phyloP scores from a whole-genome alignment of 2,329 filamentous ascomycete genomes.

The Aspergillus neoniger region DNA sequence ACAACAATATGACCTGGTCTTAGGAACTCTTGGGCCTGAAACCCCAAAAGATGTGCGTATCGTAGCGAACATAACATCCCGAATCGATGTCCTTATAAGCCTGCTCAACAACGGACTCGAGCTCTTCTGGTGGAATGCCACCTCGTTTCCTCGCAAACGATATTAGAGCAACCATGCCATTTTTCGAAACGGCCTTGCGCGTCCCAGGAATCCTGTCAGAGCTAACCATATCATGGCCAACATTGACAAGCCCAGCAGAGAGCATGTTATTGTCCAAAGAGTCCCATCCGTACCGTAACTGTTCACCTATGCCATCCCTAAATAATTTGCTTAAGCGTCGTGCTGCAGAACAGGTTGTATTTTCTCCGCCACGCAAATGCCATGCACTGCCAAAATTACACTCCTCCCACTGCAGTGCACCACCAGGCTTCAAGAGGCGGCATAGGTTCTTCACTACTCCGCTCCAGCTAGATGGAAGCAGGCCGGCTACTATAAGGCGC shows the following conservation, averaged over 20 bases:
- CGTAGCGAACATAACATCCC: background rate
- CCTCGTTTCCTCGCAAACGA: background rate
- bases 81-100: background rate
- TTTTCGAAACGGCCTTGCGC: background rate
- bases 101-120: background rate
- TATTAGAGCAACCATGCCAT: background rate
- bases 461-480: background rate
- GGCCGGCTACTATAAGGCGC: background rate
- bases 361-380: background rate
- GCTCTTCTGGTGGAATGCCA: background rate
- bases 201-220: background rate
- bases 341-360: background rate
- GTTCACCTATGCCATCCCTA: background rate
- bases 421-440: slow-evolving; percentile 15
- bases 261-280: background rate
- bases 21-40: background rate
- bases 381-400: slow-evolving; percentile 14
- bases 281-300: background rate
- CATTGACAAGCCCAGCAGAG: background rate
- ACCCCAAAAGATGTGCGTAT: background rate
- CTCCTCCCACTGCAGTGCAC: slow-evolving; percentile 19
- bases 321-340: background rate
- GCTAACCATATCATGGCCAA: background rate
- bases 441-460: slow-evolving; percentile 6
- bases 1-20: background rate